Conservation (phyloP, 208 protist species). For the Naegleria lovaniensis region DNA sequence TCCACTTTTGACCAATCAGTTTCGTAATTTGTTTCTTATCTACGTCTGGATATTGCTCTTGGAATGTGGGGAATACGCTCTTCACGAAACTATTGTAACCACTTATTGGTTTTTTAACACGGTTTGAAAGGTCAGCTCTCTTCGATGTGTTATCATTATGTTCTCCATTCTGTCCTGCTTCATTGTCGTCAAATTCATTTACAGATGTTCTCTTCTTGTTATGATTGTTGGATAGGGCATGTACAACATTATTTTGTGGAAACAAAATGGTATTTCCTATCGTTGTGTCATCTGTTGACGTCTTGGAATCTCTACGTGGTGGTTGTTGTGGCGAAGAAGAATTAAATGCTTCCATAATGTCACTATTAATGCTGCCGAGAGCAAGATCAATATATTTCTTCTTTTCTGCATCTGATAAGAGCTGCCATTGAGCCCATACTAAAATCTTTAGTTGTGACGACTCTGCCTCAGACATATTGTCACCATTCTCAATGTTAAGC, state of each 20-base stretch:
- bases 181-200: background rate
- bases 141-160: background rate
- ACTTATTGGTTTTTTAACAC: constrained; percentile 20
- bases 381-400: background rate
- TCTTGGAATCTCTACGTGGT: too few species aligned
- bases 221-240: background rate
- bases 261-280: background rate
- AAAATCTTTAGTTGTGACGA: background rate
- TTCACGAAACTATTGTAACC: constrained; percentile 26
- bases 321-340: too few species aligned
- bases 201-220: background rate
- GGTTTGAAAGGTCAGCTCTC: background rate
- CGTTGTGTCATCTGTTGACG: background rate
- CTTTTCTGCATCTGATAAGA: background rate
- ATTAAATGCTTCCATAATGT: too few species aligned
- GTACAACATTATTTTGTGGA: background rate
- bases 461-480: background rate
- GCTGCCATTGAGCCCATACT: background rate
- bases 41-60: background rate
- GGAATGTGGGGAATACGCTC: background rate
- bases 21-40: constrained; percentile 4
- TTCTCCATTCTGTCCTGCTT: background rate
- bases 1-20: constrained; percentile 27
- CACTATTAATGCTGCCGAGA: background rate
- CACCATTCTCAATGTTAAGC: background rate